These are phyloP conservation scores for Gynochthodes officinalis DNA, from an alignment of 257 asterid species.

Conservation along the genomic window DNA sequence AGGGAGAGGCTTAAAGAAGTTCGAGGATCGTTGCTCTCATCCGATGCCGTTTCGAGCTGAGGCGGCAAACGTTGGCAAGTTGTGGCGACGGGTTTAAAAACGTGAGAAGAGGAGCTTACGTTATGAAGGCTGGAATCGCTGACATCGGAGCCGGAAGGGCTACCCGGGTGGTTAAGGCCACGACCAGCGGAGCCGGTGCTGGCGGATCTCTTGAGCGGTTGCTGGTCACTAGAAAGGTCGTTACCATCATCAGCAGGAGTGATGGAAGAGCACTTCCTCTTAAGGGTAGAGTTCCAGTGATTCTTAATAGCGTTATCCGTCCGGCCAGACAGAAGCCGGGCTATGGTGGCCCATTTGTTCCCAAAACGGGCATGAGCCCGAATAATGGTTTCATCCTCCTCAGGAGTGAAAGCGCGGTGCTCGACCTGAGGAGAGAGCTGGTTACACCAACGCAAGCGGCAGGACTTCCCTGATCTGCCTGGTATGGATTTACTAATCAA, in stretches of 20 bases:
- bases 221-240: constrained; percentile 27
- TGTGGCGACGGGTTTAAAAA: constrained; percentile 51
- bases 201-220: constrained; percentile 70
- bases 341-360: constrained; percentile 95
- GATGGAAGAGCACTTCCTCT: constrained; percentile 69
- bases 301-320: constrained; percentile 96
- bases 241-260: constrained; percentile 41
- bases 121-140: constrained; percentile 54
- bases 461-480: constrained; percentile 87
- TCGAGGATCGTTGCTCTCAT: constrained; percentile 45
- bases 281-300: constrained; percentile 92
- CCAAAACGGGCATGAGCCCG: constrained; percentile 86
- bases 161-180: constrained; percentile 58
- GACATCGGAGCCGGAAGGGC: constrained; percentile 79
- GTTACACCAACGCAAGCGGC: constrained; percentile 95
- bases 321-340: constrained; percentile 82
- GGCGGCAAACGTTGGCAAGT: constrained; percentile 34
- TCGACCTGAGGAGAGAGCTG: constrained; percentile 95
- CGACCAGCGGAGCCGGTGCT: constrained; percentile 63
- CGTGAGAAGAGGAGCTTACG: constrained; percentile 28
- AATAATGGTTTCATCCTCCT: constrained; percentile 76
- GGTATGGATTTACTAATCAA: constrained; percentile 74
- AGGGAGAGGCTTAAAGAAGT: constrained; percentile 74
- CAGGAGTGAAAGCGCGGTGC: constrained; percentile 79
- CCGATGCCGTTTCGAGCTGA: constrained; percentile 37